These are phyloP conservation scores for Pilaira anomala DNA, from an alignment of 192 early-diverging fungal species.

Conservation along the genomic window DNA sequence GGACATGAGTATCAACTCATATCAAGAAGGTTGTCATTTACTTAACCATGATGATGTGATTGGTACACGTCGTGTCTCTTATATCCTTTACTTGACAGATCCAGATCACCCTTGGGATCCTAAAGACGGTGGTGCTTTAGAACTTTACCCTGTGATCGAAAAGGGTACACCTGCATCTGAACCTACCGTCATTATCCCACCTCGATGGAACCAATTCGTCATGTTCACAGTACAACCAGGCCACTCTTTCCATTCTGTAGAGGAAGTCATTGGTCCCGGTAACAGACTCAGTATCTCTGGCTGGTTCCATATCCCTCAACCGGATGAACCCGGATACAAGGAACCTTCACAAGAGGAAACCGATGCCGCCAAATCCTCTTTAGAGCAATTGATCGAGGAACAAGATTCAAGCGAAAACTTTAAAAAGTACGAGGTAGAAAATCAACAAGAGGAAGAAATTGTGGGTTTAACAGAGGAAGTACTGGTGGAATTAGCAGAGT, in stretches of 20 bases:
- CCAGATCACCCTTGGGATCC: constrained; percentile 55
- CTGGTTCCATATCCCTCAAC: constrained; percentile 77
- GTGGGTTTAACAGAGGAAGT: constrained; percentile 42
- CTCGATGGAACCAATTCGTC: constrained; percentile 74
- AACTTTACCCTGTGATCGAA: constrained; percentile 67
- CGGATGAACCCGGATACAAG: constrained; percentile 63
- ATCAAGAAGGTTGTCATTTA: constrained; percentile 67
- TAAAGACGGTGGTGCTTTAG: constrained; percentile 66
- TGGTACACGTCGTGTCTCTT: constrained; percentile 69
- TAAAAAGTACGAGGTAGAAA: constrained; percentile 2
- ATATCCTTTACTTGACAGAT: constrained; percentile 74
- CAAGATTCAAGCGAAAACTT: constrained; percentile 34
- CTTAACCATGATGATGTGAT: constrained; percentile 82
- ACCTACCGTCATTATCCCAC: constrained; percentile 55
- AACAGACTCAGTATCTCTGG: constrained; percentile 65
- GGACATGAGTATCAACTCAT: constrained; percentile 74
- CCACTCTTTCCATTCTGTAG: constrained; percentile 73
- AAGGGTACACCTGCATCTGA: constrained; percentile 56
- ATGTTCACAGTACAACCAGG: constrained; percentile 79
- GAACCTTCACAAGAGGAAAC: constrained; percentile 39
- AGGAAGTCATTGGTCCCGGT: constrained; percentile 61
- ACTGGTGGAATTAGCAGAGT: constrained; percentile 37
- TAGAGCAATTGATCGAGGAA: constrained; percentile 38
- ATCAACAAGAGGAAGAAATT: constrained; percentile 1
- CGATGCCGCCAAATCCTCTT: constrained; percentile 44